Evolutionary conservation across 1,284 basidiomycete species (phyloP).

Genomic region (Testicularia cyperi): DNA sequence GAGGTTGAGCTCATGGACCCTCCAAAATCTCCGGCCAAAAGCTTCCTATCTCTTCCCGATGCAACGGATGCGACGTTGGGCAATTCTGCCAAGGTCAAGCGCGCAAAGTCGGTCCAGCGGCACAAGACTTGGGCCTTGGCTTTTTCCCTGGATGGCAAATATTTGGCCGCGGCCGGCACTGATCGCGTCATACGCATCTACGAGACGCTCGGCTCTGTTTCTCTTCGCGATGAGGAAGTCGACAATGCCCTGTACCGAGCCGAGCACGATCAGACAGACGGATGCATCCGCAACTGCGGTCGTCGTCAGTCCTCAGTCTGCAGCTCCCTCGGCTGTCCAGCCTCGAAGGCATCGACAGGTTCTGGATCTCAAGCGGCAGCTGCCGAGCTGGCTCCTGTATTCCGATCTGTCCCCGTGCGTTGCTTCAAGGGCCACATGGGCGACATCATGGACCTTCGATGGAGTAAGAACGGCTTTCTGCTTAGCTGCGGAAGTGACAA

Average conservation of each 20-base stretch:
- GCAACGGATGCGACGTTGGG: not conserved
- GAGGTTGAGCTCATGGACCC: slow-evolving; percentile 1
- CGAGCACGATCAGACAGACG: slow-evolving; percentile 1
- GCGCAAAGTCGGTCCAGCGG: slow-evolving; percentile 5
- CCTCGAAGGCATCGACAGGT: slow-evolving; percentile 2
- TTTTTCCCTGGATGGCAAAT: slow-evolving; percentile 58
- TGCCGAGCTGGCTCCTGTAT: slow-evolving; percentile 27
- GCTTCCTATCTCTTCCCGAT: not conserved
- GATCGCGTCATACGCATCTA: slow-evolving; percentile 57
- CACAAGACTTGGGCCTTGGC: slow-evolving; percentile 57
- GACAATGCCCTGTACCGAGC: slow-evolving; percentile 7
- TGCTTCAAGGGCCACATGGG: slow-evolving; percentile 58
- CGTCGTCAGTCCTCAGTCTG: not conserved
- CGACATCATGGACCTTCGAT: slow-evolving; percentile 60
- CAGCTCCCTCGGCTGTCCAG: not conserved
- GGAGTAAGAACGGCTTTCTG: slow-evolving; percentile 62
- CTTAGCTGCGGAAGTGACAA: slow-evolving; percentile 61
- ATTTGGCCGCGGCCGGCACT: slow-evolving; percentile 59
- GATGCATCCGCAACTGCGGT: not conserved
- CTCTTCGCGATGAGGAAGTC: slow-evolving; percentile 28
- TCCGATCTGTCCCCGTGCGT: slow-evolving; percentile 46
- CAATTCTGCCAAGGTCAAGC: slow-evolving; percentile 2
- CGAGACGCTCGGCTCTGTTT: slow-evolving; percentile 27
- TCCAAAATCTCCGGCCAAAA: slow-evolving; percentile 9
- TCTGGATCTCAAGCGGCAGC: not conserved